These are phyloP conservation scores for Trichoderma erinaceum DNA, from an alignment of 495 filamentous ascomycete species.

Conservation along the genomic window DNA sequence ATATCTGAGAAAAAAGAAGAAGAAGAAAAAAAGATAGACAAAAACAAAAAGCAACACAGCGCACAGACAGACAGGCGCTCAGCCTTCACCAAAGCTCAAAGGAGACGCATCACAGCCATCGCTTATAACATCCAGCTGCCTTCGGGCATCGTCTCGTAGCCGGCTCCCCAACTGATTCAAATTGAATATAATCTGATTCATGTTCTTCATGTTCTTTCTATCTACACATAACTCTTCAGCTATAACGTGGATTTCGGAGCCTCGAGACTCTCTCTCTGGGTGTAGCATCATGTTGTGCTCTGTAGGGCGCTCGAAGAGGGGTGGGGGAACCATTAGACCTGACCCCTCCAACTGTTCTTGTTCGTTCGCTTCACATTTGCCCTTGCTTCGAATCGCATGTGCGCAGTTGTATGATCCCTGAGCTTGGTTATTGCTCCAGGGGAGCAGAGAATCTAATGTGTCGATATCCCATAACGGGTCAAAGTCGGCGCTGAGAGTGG, in stretches of 20 bases:
- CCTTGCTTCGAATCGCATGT: neutral
- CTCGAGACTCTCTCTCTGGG: neutral
- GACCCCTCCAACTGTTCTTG: neutral
- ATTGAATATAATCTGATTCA: neutral
- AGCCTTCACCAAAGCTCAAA: neutral
- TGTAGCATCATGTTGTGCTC: neutral
- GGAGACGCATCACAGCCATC: neutral
- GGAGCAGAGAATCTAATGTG: neutral
- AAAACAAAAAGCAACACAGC: no score
- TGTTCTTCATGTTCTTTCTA: neutral
- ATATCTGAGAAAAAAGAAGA: no score
- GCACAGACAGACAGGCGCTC: neutral
- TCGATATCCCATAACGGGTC: neutral
- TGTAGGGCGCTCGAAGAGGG: neutral
- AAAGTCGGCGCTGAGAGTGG: neutral
- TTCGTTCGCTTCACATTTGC: neutral
- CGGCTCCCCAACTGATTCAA: neutral
- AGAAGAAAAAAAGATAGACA: no score
- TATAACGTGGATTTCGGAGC: neutral
- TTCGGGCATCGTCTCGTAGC: neutral
- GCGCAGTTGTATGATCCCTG: neutral
- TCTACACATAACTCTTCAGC: neutral
- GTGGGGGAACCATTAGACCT: no score
- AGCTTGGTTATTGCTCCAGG: neutral
- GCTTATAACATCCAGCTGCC: neutral